Conservation (phyloP, 108 stramenopile genomes). For the Skeletonema potamos region DNA sequence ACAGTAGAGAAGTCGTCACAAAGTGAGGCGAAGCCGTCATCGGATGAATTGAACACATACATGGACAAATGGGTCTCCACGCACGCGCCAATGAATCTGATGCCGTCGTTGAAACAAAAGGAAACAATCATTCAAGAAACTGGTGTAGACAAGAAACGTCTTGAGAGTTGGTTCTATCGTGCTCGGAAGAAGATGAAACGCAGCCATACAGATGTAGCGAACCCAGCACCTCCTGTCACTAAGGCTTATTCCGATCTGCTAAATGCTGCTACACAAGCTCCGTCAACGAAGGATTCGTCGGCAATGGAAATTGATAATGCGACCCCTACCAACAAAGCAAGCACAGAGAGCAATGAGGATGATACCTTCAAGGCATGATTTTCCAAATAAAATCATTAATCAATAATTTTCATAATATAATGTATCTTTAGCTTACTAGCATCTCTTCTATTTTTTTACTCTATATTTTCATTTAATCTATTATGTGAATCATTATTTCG, state of each 20-base stretch:
- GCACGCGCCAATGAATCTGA: background rate
- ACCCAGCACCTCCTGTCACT: background rate
- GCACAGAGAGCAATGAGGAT: background rate
- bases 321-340: no score
- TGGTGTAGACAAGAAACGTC: constrained; percentile 21
- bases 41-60: background rate
- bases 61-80: background rate
- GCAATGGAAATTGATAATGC: background rate
- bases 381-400: background rate
- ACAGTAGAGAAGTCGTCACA: background rate
- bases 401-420: background rate
- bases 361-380: background rate
- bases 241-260: background rate
- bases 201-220: background rate
- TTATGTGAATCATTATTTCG: background rate
- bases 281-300: background rate
- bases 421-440: background rate
- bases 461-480: background rate
- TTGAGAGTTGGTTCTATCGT: constrained; percentile 28
- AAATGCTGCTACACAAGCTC: background rate
- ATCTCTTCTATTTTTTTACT: background rate
- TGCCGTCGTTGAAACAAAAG: constrained; percentile 8
- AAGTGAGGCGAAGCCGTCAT: background rate
- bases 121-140: constrained; percentile 12
- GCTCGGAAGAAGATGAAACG: constrained; percentile 19